phyloP scores from a whole-genome alignment of 176 grass and related monocot genomes.

The Oryza punctata region DNA sequence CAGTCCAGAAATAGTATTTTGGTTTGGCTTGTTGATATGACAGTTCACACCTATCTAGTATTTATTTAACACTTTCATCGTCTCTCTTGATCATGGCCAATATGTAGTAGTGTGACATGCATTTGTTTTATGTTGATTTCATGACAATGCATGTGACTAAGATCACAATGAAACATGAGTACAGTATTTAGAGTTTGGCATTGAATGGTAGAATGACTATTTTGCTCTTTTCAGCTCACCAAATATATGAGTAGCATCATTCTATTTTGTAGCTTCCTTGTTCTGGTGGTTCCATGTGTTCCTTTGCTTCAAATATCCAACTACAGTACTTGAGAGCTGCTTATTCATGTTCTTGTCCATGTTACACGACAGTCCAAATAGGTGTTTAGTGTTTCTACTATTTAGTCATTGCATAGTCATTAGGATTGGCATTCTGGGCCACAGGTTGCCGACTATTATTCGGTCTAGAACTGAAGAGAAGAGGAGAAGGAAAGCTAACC shows the following conservation, averaged over 20 bases:
- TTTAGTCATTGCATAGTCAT: background rate
- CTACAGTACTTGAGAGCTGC: constrained; percentile 14
- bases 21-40: constrained; percentile 13
- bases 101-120: constrained; percentile 15
- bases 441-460: background rate
- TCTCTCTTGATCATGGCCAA: constrained; percentile 1
- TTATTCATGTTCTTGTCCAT: constrained; percentile 24
- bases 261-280: background rate
- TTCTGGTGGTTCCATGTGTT: background rate
- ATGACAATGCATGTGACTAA: background rate
- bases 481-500: background rate
- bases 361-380: background rate
- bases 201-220: background rate
- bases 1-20: background rate
- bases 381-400: background rate
- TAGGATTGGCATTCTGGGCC: background rate
- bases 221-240: constrained; percentile 9
- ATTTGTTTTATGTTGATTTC: background rate
- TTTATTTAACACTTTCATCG: background rate
- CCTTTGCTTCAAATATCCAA: background rate
- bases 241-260: background rate
- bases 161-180: background rate
- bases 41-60: background rate
- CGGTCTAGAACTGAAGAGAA: background rate
- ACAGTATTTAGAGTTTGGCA: background rate